Conservation (phyloP, 768 basidiomycete genomes). For the Tylopilus sp. region DNA sequence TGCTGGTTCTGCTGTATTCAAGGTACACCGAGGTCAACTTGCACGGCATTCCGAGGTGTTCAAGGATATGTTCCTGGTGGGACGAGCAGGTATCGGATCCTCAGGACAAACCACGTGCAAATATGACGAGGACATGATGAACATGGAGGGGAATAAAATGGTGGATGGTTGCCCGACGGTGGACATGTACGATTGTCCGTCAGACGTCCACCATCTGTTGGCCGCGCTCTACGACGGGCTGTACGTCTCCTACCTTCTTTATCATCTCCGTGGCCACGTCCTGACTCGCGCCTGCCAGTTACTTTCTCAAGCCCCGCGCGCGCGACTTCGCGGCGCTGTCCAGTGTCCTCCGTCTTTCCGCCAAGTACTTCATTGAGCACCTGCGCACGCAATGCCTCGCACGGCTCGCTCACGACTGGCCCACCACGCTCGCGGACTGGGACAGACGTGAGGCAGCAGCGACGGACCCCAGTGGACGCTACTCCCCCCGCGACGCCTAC, state of each 20-base stretch:
- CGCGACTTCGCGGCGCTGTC: constrained; percentile 58
- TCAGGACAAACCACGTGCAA: background rate
- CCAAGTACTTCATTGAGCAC: constrained; percentile 72
- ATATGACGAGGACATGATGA: constrained; percentile 1
- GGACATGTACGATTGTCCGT: constrained; percentile 60
- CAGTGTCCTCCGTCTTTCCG: constrained; percentile 65
- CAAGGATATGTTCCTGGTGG: constrained; percentile 59
- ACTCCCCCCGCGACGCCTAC: constrained; percentile 54
- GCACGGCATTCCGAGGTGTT: constrained; percentile 79
- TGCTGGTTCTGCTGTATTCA: constrained; percentile 57
- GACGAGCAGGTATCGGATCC: constrained; percentile 44
- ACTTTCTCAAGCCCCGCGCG: constrained; percentile 48
- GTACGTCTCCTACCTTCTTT: constrained; percentile 42
- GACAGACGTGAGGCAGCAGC: constrained; percentile 60
- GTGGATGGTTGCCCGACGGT: constrained; percentile 60
- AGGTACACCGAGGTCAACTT: constrained; percentile 72
- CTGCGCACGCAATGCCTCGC: constrained; percentile 59
- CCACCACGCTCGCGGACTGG: constrained; percentile 63
- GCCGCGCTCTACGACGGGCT: constrained; percentile 73
- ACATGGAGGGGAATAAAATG: constrained; percentile 34
- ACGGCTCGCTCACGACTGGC: constrained; percentile 64
- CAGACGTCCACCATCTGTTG: constrained; percentile 65
- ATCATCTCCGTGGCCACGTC: background rate
- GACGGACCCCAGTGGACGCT: constrained; percentile 48
- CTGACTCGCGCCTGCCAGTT: constrained; percentile 35